phyloP scores from a whole-genome alignment of 228 moss, liverwort and hornwort genomes.

The Sphagnum fallax region DNA sequence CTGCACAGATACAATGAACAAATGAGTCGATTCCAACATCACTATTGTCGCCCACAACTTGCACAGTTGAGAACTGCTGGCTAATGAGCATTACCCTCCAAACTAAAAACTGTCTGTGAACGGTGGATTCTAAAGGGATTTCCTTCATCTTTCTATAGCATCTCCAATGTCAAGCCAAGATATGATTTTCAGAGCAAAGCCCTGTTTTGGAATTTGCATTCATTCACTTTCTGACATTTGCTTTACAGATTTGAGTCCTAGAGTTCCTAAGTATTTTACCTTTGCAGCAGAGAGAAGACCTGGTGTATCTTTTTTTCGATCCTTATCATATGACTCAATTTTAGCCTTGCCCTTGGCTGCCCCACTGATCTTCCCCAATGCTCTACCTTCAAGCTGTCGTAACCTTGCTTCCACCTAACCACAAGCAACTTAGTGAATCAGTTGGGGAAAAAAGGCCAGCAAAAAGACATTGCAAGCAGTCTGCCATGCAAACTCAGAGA shows the following conservation, averaged over 20 bases:
- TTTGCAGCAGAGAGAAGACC: conserved; percentile 62
- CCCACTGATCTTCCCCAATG: conserved; percentile 30
- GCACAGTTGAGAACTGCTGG: neutral
- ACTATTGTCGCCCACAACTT: too few species aligned
- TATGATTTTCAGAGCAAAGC: neutral
- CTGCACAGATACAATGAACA: conserved; percentile 6
- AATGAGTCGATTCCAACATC: too few species aligned
- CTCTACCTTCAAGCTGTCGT: conserved; percentile 76
- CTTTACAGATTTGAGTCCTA: neutral
- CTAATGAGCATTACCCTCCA: neutral
- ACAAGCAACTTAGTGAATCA: conserved; percentile 4
- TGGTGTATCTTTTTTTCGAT: conserved; percentile 51
- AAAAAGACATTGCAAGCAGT: neutral
- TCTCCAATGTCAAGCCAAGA: neutral
- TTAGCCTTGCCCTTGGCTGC: conserved; percentile 52
- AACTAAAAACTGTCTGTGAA: neutral
- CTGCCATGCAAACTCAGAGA: neutral
- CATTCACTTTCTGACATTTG: neutral
- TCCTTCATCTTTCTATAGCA: too few species aligned
- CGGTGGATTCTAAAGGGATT: too few species aligned
- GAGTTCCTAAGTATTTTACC: conserved; percentile 10
- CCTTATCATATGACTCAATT: conserved; percentile 66
- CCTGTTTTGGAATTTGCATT: neutral
- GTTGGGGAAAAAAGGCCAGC: too few species aligned
- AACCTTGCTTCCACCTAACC: conserved; percentile 66